These are phyloP conservation scores for Zygoascus flipseniorum DNA, from an alignment of 805 yeast species.

Conservation along the genomic window DNA sequence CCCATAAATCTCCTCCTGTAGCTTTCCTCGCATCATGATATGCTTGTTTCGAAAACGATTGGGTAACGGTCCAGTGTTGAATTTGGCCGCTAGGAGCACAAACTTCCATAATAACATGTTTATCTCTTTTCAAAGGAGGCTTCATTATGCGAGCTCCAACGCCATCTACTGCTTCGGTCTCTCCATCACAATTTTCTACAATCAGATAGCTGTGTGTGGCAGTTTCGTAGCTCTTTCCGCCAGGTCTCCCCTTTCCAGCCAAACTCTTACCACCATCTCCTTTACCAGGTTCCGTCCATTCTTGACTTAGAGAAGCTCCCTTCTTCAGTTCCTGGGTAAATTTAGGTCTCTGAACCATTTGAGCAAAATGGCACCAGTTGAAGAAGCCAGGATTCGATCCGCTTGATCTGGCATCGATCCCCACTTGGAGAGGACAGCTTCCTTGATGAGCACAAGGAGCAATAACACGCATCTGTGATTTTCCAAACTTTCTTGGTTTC, in stretches of 20 bases:
- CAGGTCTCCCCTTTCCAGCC: conserved; percentile 72
- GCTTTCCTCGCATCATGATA: conserved; percentile 91
- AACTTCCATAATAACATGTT: conserved; percentile 70
- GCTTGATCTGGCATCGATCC: conserved; percentile 34
- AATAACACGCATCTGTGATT: conserved; percentile 42
- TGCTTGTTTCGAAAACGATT: conserved; percentile 59
- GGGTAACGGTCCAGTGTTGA: conserved; percentile 84
- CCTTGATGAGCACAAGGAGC: conserved; percentile 92
- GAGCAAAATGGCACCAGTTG: conserved; percentile 68
- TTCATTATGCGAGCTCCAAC: conserved; percentile 60
- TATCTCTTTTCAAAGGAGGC: conserved; percentile 68
- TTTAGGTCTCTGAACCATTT: conserved; percentile 66
- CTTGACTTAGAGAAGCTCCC: conserved; percentile 64
- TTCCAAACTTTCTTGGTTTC: conserved; percentile 7
- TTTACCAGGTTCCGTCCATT: conserved; percentile 54
- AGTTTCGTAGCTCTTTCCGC: conserved; percentile 59
- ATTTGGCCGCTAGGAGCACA: conserved; percentile 74
- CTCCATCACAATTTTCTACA: conserved; percentile 40
- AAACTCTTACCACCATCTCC: conserved; percentile 41
- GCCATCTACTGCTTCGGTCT: conserved; percentile 29
- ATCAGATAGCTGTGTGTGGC: conserved; percentile 71
- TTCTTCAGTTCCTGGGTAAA: conserved; percentile 76
- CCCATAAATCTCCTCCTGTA: conserved; percentile 83
- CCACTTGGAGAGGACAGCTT: conserved; percentile 75
- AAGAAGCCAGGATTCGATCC: conserved; percentile 26